phyloP scores from a whole-genome alignment of 129 eudicot species.

The Daucus carota region DH1_v3.0 NC_030381.2:33255501-33256000 shows the following conservation, averaged over 20 bases:
- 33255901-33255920: not conserved
- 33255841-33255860: not conserved
- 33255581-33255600: conserved; percentile 28
- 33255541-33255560: conserved; percentile 54
- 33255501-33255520: conserved; percentile 42
- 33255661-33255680: not conserved
- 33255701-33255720: not conserved
- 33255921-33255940: not conserved
- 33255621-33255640: not conserved
- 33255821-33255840: not conserved
- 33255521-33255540: conserved; percentile 32
- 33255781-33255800: not conserved
- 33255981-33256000: not conserved
- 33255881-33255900: not conserved
- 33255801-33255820: not conserved
- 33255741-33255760: not conserved
- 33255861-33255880: not conserved
- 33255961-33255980: not conserved
- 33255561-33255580: conserved; percentile 48
- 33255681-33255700: not conserved
- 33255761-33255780: not conserved
- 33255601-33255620: not conserved
- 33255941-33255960: not conserved
- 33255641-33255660: not conserved
- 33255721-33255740: not conserved